These are phyloP conservation scores for Handroanthus guayacan DNA, from an alignment of 257 asterid genomes.

Conservation along the genomic window DNA sequence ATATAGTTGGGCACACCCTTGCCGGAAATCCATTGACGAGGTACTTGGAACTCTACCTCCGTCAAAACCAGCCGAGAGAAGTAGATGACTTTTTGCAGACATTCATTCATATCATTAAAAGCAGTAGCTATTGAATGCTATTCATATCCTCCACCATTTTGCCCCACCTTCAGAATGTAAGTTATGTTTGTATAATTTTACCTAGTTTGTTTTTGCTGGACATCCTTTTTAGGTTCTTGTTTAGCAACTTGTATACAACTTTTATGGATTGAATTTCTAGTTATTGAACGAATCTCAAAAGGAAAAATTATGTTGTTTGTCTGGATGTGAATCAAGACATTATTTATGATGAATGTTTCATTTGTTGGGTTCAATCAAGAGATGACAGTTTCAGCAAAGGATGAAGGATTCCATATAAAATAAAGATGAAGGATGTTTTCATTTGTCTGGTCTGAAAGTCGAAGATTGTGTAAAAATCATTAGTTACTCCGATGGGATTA, in stretches of 20 bases:
- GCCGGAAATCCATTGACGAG: constrained; percentile 73
- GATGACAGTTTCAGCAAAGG: background rate
- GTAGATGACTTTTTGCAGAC: constrained; percentile 41
- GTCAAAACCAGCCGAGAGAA: constrained; percentile 54
- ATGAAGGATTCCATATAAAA: background rate
- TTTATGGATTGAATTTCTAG: constrained; percentile 13
- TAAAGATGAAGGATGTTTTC: no score
- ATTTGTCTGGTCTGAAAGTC: constrained; percentile 14
- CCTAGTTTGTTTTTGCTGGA: constrained; percentile 6
- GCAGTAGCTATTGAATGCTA: constrained; percentile 22
- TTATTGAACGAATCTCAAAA: background rate
- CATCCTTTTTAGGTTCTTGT: constrained; percentile 13
- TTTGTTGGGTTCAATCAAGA: background rate
- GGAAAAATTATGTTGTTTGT: background rate
- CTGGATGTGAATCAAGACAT: no score
- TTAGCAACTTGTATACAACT: constrained; percentile 27
- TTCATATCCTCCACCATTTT: constrained; percentile 16
- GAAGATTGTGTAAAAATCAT: constrained; percentile 27
- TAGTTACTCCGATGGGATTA: constrained; percentile 22
- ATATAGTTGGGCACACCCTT: constrained; percentile 67
- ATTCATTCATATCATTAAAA: background rate
- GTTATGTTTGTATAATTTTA: constrained; percentile 21
- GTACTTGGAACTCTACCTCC: constrained; percentile 86
- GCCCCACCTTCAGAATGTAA: background rate
- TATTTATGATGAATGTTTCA: no score